Evolutionary conservation across 768 basidiomycete species (phyloP).

Genomic region (Lactifluus piperatus): DNA sequence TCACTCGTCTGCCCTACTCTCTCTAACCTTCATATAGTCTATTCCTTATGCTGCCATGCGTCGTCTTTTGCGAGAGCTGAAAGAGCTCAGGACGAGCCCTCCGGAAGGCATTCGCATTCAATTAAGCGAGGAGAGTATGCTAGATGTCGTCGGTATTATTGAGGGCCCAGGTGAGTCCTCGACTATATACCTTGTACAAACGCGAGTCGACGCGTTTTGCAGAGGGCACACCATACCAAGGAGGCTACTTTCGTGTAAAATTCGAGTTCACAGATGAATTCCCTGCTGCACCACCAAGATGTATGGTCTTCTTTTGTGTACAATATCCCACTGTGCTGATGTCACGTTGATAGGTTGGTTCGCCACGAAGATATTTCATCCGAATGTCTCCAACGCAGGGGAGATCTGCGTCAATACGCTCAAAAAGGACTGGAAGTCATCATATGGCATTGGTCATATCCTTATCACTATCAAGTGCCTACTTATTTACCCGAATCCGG

Average conservation of each 20-base stretch:
- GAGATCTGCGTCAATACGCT: conserved; percentile 97
- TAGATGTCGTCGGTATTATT: conserved; percentile 81
- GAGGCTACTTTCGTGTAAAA: conserved; percentile 63
- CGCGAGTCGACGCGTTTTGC: conserved; percentile 18
- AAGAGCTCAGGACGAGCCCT: conserved; percentile 69
- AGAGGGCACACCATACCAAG: conserved; percentile 63
- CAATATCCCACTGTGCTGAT: neutral
- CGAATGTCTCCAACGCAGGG: conserved; percentile 82
- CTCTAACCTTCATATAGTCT: conserved; percentile 26
- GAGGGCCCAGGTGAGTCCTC: conserved; percentile 72
- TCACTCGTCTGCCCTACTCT: no score
- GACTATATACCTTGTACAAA: neutral
- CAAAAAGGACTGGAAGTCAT: conserved; percentile 94
- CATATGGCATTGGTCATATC: conserved; percentile 86
- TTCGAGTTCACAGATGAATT: conserved; percentile 94
- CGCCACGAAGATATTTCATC: conserved; percentile 92
- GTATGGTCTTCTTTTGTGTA: conserved; percentile 37
- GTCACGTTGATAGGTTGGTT: conserved; percentile 58
- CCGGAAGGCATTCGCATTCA: conserved; percentile 90
- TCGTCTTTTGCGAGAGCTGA: conserved; percentile 80
- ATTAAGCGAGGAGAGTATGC: conserved; percentile 79
- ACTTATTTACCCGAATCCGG: conserved; percentile 93
- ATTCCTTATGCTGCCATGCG: conserved; percentile 56
- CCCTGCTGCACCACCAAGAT: conserved; percentile 89
- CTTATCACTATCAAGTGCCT: conserved; percentile 91